phyloP scores from a whole-genome alignment of 805 yeast genomes.

The Millerago galiae region DNA sequence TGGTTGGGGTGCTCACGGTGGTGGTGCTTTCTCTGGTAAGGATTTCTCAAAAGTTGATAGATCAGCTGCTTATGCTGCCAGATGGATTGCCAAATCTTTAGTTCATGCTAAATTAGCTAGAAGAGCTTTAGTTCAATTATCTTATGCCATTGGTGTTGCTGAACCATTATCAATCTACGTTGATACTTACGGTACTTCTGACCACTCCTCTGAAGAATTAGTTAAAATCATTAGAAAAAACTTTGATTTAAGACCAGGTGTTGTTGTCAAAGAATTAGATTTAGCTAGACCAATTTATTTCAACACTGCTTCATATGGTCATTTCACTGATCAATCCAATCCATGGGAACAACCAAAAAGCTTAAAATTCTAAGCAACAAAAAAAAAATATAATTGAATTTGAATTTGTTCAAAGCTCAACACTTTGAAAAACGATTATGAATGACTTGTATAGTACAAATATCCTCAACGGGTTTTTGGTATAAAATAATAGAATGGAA shows the following conservation, averaged over 20 bases:
- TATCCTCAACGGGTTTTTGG: constrained; percentile 11
- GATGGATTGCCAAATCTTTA: constrained; percentile 99
- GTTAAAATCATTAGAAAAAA: constrained; percentile 87
- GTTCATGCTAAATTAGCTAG: constrained; percentile 92
- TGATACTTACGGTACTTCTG: constrained; percentile 97
- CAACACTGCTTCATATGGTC: constrained; percentile 99
- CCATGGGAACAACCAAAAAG: constrained; percentile 97
- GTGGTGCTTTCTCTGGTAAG: constrained; percentile 99
- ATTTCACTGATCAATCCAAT: constrained; percentile 98
- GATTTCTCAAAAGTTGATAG: constrained; percentile 99
- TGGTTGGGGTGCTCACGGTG: constrained; percentile 99
- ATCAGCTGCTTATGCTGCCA: constrained; percentile 99
- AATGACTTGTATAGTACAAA: not conserved
- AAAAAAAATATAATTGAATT: too few relatives aligned
- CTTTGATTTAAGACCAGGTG: constrained; percentile 99
- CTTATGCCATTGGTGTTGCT: constrained; percentile 99
- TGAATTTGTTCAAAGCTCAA: constrained; percentile 6
- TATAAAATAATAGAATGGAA: not conserved
- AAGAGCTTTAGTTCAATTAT: constrained; percentile 97
- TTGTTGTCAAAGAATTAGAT: constrained; percentile 90
- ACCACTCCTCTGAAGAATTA: constrained; percentile 81
- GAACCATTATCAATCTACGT: constrained; percentile 97
- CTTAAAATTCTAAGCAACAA: constrained; percentile 43
- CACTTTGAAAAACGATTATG: constrained; percentile 9
- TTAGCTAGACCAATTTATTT: constrained; percentile 98